Evolutionary conservation across 2,329 filamentous ascomycete genomes (phyloP), one percentile per base, ranked within the genome.

Genomic region (Cytospora mali): DNA sequence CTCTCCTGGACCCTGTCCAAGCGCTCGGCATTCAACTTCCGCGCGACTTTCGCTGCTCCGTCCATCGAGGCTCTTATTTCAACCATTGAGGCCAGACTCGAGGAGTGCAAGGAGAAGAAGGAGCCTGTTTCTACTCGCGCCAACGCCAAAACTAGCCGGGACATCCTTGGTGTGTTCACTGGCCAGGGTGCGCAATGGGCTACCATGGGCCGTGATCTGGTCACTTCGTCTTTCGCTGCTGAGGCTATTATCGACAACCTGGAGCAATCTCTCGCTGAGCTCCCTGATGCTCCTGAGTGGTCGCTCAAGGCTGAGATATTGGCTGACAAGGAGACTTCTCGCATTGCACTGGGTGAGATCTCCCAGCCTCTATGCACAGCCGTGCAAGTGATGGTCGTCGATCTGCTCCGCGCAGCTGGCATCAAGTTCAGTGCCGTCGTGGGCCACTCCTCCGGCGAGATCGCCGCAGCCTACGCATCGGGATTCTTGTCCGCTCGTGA

Each of bases 301-400:
- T 54, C 58, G 9, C 55, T 66, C 29, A 33, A 23, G 7, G 46
- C 33, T 13, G 61, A 62, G 21, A 42, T 66, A 3, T 54, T 63
- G 18, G 55, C 58, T 6, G 53, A 61, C 11, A n/a, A n/a, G n/a
- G n/a, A n/a, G n/a, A 27, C 64, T 2, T 62, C 56, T 4, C 59
- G 62, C 10, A 57, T 71, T 18, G 49, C 66, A 29, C 54, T 62
- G 18, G 55, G 51, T 13, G 52, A 35, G n/a, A 25, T 66, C 21
- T 56, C 49, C n/a, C 62, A 65, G 55, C 66, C 68, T 1, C 28
- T 76, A 0, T 79, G 74, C 59, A 79, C 77, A 2, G 76, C 75
- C 0, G 31, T 80, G 0, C 79, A 80, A 62, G 68, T 80, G 2
- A 68, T 70, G 6, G 65, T 78, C 0, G 71, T 79, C 0, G 72